phyloP scores from a whole-genome alignment of 495 filamentous ascomycete genomes.

The Melanomma pulvis-pyrius region DNA sequence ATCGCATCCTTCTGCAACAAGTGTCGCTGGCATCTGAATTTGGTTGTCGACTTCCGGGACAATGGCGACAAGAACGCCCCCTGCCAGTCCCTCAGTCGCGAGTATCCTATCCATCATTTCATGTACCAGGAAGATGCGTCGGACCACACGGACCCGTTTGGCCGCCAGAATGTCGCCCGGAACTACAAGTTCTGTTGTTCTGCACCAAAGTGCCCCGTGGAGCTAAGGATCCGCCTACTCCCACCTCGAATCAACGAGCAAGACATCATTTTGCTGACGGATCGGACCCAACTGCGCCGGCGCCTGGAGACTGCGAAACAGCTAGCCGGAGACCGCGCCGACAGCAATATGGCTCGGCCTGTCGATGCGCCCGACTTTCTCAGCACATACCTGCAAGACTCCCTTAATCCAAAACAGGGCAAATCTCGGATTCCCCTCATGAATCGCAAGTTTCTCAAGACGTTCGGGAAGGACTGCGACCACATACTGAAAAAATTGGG shows the following conservation, averaged over 20 bases:
- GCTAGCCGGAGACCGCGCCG: slow-evolving; percentile 62
- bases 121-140: slow-evolving; percentile 19
- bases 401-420: slow-evolving; percentile 55
- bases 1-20: slow-evolving; percentile 57
- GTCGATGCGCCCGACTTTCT: slow-evolving; percentile 60
- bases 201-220: slow-evolving; percentile 55
- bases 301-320: slow-evolving; percentile 57
- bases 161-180: slow-evolving; percentile 10
- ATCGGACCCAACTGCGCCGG: slow-evolving; percentile 56
- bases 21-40: slow-evolving; percentile 34
- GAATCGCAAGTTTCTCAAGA: slow-evolving; percentile 72
- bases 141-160: neutral
- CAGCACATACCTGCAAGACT: slow-evolving; percentile 64
- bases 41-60: slow-evolving; percentile 47
- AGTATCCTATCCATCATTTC: slow-evolving; percentile 49
- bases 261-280: slow-evolving; percentile 58
- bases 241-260: slow-evolving; percentile 56
- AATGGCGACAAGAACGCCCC: slow-evolving; percentile 21
- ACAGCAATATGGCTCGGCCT: slow-evolving; percentile 51
- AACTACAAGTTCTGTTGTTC: slow-evolving; percentile 64
- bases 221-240: slow-evolving; percentile 58
- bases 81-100: slow-evolving; percentile 38
- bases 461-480: slow-evolving; percentile 68
- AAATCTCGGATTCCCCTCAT: slow-evolving; percentile 59
- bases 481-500: slow-evolving; percentile 65